These are phyloP conservation scores for Saccharomyces hybrid DNA, from an alignment of 1,139 yeast genomes.

Conservation along the genomic window DNA sequence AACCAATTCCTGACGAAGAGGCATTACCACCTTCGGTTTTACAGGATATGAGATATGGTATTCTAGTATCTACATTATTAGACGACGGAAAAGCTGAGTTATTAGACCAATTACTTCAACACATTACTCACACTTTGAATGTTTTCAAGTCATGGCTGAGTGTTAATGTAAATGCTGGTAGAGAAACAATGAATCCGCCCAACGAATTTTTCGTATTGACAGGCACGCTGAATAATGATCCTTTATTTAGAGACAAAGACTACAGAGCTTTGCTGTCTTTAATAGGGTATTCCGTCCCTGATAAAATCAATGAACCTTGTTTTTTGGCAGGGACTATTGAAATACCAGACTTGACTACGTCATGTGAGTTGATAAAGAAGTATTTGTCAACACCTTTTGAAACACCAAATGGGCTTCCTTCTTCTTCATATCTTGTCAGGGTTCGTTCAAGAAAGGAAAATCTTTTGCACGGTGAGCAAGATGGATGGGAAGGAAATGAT, in stretches of 20 bases:
- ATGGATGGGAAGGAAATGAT: slow-evolving; percentile 20
- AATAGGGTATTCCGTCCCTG: slow-evolving; percentile 25
- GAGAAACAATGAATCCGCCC: slow-evolving; percentile 9
- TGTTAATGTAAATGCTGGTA: slow-evolving; percentile 9
- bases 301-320: slow-evolving; percentile 18
- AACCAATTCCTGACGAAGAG: slow-evolving; percentile 20
- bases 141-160: slow-evolving; percentile 16
- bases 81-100: slow-evolving; percentile 27
- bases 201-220: slow-evolving; percentile 8
- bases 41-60: slow-evolving; percentile 25
- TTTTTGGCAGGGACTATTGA: slow-evolving; percentile 15
- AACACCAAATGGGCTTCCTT: slow-evolving; percentile 26
- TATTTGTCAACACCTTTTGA: slow-evolving; percentile 25
- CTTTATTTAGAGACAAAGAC: slow-evolving; percentile 23
- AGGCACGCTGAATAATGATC: slow-evolving; percentile 8
- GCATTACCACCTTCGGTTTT: slow-evolving; percentile 18
- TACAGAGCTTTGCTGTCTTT: slow-evolving; percentile 25
- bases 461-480: slow-evolving; percentile 8
- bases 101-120: slow-evolving; percentile 15
- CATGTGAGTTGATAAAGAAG: slow-evolving; percentile 16
- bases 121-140: slow-evolving; percentile 15
- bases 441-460: slow-evolving; percentile 5
- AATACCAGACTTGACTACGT: slow-evolving; percentile 11
- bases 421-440: slow-evolving; percentile 24
- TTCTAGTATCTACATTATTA: slow-evolving; percentile 28